Evolutionary conservation across 352 stramenopile genomes (phyloP).

Genomic region (Blastocystis sp.): DNA sequence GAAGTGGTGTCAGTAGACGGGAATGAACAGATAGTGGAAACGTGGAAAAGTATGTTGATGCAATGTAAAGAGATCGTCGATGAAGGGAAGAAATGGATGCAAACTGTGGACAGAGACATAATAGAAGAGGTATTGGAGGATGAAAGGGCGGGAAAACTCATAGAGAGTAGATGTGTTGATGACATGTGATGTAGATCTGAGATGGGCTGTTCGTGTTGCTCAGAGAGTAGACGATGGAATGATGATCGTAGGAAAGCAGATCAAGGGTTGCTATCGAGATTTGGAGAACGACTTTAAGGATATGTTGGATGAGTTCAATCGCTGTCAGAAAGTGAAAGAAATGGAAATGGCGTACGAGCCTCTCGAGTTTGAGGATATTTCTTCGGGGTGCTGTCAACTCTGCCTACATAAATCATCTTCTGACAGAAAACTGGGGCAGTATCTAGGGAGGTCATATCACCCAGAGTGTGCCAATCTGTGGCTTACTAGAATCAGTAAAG

Average conservation of each 20-base stretch:
- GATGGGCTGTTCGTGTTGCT: background rate
- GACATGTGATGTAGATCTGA: conserved; percentile 19
- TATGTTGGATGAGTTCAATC: conserved; percentile 8
- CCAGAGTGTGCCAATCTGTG: conserved; percentile 44
- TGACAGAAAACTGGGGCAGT: background rate
- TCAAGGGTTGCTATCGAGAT: conserved; percentile 4
- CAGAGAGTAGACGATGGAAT: conserved; percentile 21
- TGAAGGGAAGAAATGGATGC: conserved; percentile 9
- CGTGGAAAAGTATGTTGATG: conserved; percentile 25
- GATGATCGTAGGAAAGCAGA: conserved; percentile 3
- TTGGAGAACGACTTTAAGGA: background rate
- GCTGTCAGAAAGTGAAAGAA: background rate
- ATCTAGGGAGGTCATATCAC: conserved; percentile 6
- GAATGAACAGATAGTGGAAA: background rate
- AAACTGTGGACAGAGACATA: conserved; percentile 5
- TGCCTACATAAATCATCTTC: conserved; percentile 1
- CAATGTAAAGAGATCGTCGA: conserved; percentile 2
- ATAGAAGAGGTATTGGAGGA: background rate
- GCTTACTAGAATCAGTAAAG: background rate
- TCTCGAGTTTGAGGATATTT: background rate
- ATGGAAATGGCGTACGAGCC: background rate
- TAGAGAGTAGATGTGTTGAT: background rate
- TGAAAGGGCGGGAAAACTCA: background rate
- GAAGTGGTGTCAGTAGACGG: conserved; percentile 5
- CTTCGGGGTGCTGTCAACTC: background rate